These are phyloP conservation scores for Russula lepida DNA, from an alignment of 768 basidiomycete species.

Conservation along the genomic window DNA sequence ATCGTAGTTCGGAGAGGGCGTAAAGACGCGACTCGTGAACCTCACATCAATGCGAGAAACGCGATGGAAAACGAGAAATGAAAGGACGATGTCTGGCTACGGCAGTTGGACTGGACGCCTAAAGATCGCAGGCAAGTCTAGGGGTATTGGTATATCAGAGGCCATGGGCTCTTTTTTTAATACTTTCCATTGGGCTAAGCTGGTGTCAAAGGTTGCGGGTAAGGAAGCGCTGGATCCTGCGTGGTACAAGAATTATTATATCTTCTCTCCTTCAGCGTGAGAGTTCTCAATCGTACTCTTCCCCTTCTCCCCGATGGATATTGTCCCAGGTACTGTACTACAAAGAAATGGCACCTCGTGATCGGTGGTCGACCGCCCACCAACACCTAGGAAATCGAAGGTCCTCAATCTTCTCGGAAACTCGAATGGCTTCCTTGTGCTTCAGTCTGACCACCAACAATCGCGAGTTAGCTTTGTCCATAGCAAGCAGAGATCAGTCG, in stretches of 20 bases:
- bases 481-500: constrained; percentile 39
- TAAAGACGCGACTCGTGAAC: constrained; percentile 52
- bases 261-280: constrained; percentile 35
- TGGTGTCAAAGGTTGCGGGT: background rate
- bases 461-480: constrained; percentile 35
- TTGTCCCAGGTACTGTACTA: constrained; percentile 46
- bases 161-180: constrained; percentile 22
- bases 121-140: constrained; percentile 62
- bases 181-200: background rate
- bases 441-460: constrained; percentile 39
- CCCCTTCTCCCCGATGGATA: constrained; percentile 62
- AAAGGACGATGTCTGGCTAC: constrained; percentile 74
- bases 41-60: constrained; percentile 52
- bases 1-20: constrained; percentile 54
- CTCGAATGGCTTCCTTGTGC: constrained; percentile 39
- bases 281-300: constrained; percentile 43
- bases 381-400: constrained; percentile 38
- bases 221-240: constrained; percentile 27
- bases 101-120: constrained; percentile 94
- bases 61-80: constrained; percentile 46
- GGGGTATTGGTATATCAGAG: constrained; percentile 42
- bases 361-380: constrained; percentile 31
- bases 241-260: constrained; percentile 50
- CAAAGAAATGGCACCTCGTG: constrained; percentile 64
- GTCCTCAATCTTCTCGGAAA: constrained; percentile 38